Conservation (phyloP, 495 filamentous ascomycete genomes). For the Hyaloscypha bicolor region DNA sequence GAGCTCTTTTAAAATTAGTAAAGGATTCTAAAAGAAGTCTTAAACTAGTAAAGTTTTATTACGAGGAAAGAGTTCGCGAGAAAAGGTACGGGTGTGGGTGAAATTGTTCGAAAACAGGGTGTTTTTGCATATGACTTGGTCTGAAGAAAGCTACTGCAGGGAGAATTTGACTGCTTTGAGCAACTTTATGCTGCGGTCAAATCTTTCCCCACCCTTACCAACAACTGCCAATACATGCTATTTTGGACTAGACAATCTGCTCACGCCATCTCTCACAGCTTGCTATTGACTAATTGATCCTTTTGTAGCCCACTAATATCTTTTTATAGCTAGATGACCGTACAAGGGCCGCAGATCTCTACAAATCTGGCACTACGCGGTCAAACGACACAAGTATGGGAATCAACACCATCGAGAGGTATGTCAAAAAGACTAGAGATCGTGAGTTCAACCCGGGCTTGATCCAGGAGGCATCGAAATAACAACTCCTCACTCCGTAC, state of each 20-base stretch:
- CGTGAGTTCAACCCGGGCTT: background rate
- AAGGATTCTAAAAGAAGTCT: too few species aligned
- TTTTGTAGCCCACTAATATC: conserved; percentile 7
- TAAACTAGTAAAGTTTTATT: too few species aligned
- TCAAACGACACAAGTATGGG: conserved; percentile 8
- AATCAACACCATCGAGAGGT: background rate
- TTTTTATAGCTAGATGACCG: background rate
- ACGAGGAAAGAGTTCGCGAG: too few species aligned
- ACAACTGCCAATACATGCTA: background rate
- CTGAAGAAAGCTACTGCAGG: background rate
- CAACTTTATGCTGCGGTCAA: conserved; percentile 9
- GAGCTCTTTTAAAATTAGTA: too few species aligned
- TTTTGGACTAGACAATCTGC: background rate
- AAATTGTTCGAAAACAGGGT: too few species aligned
- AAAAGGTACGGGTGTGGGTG: too few species aligned
- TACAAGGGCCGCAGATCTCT: conserved; percentile 6
- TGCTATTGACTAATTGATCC: conserved; percentile 19
- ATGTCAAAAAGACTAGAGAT: background rate
- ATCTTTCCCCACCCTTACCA: background rate
- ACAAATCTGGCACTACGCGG: too few species aligned
- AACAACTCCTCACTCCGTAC: conserved; percentile 6
- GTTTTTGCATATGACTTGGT: too few species aligned
- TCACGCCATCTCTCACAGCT: conserved; percentile 14
- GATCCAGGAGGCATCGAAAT: background rate
- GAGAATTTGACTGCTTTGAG: conserved; percentile 4